Conservation (phyloP, 2,329 filamentous ascomycete genomes). For the Epichloe sibirici region DNA sequence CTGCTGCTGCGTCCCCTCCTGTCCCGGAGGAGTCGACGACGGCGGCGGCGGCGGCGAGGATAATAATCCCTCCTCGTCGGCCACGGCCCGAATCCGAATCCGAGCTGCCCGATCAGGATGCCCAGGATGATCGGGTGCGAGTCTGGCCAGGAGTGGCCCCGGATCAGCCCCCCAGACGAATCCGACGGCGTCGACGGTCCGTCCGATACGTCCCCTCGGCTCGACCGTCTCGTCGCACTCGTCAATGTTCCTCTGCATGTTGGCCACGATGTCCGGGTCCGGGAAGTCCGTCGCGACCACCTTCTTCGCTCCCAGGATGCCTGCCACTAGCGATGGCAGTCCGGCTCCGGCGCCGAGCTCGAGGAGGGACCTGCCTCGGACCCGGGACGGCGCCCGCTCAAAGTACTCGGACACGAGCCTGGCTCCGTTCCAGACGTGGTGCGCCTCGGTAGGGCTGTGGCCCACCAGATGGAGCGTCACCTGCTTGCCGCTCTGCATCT, state of each 20-base stretch:
- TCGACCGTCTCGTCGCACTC: constrained; percentile 32
- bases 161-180: constrained; percentile 73
- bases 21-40: too few relatives aligned
- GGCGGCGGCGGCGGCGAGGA: too few relatives aligned
- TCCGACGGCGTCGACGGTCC: constrained; percentile 47
- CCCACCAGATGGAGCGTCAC: constrained; percentile 72
- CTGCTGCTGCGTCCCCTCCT: neutral
- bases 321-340: constrained; percentile 67
- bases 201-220: constrained; percentile 18
- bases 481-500: constrained; percentile 50
- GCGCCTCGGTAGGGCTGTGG: constrained; percentile 78
- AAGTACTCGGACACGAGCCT: constrained; percentile 68
- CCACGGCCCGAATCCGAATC: too few relatives aligned
- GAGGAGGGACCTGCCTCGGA: constrained; percentile 60
- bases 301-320: constrained; percentile 54
- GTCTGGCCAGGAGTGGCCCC: constrained; percentile 41
- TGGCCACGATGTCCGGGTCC: constrained; percentile 69
- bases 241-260: constrained; percentile 64
- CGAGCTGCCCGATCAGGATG: neutral
- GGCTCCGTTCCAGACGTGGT: constrained; percentile 84
- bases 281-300: constrained; percentile 84
- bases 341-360: constrained; percentile 86
- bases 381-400: constrained; percentile 52
- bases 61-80: too few relatives aligned
- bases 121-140: constrained; percentile 23